These are phyloP conservation scores for Alternaria sp. DNA, from an alignment of 2,329 filamentous ascomycete species.

Conservation along the genomic window DNA sequence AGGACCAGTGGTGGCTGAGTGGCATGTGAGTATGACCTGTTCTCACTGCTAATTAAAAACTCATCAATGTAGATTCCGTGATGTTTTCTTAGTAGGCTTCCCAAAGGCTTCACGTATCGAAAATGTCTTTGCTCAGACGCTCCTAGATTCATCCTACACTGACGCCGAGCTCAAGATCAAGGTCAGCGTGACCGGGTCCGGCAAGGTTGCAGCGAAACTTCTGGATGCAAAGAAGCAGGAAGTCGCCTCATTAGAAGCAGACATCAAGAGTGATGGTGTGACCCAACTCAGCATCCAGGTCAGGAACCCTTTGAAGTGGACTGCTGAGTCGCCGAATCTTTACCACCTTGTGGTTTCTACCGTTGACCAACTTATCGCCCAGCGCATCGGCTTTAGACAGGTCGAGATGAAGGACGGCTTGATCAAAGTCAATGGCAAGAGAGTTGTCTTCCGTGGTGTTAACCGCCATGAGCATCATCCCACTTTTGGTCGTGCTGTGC, in stretches of 20 bases:
- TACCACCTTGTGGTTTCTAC: conserved; percentile 63
- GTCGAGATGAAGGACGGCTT: conserved; percentile 69
- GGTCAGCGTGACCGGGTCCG: conserved; percentile 54
- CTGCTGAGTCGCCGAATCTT: conserved; percentile 70
- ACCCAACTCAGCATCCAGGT: conserved; percentile 56
- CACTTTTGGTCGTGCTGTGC: conserved; percentile 68
- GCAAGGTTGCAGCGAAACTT: conserved; percentile 57
- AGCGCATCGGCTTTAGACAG: conserved; percentile 69
- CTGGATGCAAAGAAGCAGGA: conserved; percentile 53
- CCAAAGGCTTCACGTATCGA: conserved; percentile 62
- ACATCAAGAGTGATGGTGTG: conserved; percentile 24
- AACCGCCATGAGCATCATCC: conserved; percentile 78
- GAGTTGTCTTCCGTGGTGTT: conserved; percentile 69
- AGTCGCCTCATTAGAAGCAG: conserved; percentile 23
- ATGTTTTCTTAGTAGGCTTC: conserved; percentile 69
- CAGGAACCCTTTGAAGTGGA: conserved; percentile 69
- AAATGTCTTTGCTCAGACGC: conserved; percentile 65
- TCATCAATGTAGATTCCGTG: conserved; percentile 66
- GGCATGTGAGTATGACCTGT: conserved; percentile 51
- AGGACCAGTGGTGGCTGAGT: conserved; percentile 73
- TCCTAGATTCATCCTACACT: conserved; percentile 62
- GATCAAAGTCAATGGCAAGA: conserved; percentile 68
- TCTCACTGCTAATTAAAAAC: background rate
- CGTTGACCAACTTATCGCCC: conserved; percentile 55
- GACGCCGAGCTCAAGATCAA: conserved; percentile 61